A percentile compares a stretch with the other conserved stretches of the same genome.
These are phyloP conservation scores for Tylopilus cervinicoccineus DNA, from an alignment of 768 basidiomycete genomes.

Conservation along the genomic window DNA sequence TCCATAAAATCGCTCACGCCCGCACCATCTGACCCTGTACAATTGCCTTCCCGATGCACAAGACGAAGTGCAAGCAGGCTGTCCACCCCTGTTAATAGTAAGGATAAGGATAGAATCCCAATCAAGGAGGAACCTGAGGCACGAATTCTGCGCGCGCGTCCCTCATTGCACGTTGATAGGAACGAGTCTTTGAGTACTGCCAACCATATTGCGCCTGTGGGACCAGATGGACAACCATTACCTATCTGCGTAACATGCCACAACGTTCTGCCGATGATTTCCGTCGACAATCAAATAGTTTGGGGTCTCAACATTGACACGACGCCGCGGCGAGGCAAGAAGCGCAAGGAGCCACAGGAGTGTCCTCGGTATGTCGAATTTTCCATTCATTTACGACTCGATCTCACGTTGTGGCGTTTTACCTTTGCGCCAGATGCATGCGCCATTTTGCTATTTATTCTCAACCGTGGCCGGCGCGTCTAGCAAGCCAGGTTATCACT, in stretches of 20 bases:
- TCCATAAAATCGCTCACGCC: constrained; percentile 42
- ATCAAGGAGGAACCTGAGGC: constrained; percentile 50
- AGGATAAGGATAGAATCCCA: constrained; percentile 38
- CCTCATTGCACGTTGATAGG: constrained; percentile 33
- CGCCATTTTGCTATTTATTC: constrained; percentile 78
- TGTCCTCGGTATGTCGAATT: constrained; percentile 61
- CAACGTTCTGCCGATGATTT: constrained; percentile 71
- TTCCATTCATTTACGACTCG: constrained; percentile 22
- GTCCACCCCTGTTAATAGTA: constrained; percentile 28
- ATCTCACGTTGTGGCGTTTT: constrained; percentile 14
- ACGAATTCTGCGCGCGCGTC: constrained; percentile 49
- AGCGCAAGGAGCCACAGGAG: constrained; percentile 60
- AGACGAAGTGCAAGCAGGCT: constrained; percentile 31
- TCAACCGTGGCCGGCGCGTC: constrained; percentile 65
- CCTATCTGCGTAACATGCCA: constrained; percentile 71
- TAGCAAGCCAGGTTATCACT: constrained; percentile 43
- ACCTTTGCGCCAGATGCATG: constrained; percentile 52
- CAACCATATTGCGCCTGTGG: constrained; percentile 46
- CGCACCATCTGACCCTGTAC: constrained; percentile 22
- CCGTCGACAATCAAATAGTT: constrained; percentile 69
- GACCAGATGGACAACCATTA: constrained; percentile 61
- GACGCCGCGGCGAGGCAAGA: constrained; percentile 42
- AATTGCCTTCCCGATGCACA: constrained; percentile 25
- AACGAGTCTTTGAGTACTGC: constrained; percentile 36
- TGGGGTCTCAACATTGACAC: constrained; percentile 62